A percentile compares a stretch with the other conserved stretches of the same genome.
Conservation (phyloP, 306 rosid genomes). For the Abrus precatorius region DNA sequence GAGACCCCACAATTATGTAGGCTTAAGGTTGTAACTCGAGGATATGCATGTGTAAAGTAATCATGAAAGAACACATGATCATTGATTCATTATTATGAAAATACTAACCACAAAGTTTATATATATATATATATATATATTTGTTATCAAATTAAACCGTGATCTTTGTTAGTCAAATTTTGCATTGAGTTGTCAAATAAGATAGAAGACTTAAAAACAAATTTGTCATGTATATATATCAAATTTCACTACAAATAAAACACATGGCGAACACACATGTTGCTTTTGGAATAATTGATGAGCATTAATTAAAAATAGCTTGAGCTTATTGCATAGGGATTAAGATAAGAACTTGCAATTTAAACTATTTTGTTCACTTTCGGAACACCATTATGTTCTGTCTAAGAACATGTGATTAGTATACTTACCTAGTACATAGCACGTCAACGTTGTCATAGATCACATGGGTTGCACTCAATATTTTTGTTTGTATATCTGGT, state of each 20-base stretch:
- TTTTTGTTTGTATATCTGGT: slow-evolving; percentile 1
- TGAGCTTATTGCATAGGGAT: not conserved
- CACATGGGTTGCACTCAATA: not conserved
- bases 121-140: too few species aligned
- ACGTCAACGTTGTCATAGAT: not conserved
- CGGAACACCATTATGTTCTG: not conserved
- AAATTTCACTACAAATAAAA: not conserved
- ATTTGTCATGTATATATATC: too few species aligned
- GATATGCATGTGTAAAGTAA: too few species aligned
- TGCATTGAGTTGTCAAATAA: not conserved
- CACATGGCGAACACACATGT: not conserved
- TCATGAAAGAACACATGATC: not conserved
- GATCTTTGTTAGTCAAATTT: not conserved
- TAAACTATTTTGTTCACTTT: not conserved
- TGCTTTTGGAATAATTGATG: not conserved
- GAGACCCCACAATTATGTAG: too few species aligned
- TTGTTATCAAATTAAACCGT: not conserved
- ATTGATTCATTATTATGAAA: too few species aligned
- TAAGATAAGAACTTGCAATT: not conserved
- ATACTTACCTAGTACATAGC: slow-evolving; percentile 39
- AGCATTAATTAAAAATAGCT: not conserved
- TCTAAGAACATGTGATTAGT: not conserved
- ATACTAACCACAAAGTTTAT: too few species aligned
- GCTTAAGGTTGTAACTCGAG: not conserved
- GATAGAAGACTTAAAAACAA: not conserved